Percentiles rank a stretch among this genome's conserved stretches.
Evolutionary conservation across 2,329 filamentous ascomycete genomes (phyloP).

Genomic region (Dothistroma pini): DNA sequence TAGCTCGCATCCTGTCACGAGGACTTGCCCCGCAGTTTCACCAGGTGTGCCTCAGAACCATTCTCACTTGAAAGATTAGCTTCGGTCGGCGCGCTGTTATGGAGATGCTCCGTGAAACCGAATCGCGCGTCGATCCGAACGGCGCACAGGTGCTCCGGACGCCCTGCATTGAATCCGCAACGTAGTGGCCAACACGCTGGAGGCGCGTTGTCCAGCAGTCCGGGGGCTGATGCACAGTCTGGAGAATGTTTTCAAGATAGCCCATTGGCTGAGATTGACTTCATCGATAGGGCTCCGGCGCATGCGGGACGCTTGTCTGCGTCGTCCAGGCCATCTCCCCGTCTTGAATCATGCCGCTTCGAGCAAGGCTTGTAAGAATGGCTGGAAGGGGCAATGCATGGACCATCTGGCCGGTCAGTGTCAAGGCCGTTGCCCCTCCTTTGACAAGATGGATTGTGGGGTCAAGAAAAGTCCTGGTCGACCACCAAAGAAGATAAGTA

Average conservation of each 20-base stretch:
- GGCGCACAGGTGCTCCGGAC: conserved; percentile 6
- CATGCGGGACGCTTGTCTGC: conserved; percentile 15
- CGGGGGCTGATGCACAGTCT: conserved; percentile 9
- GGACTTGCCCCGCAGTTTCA: conserved; percentile 15
- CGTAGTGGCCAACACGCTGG: not conserved
- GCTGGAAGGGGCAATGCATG: conserved; percentile 9
- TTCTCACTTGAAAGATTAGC: conserved; percentile 6
- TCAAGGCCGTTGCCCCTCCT: conserved; percentile 19
- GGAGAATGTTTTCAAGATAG: conserved; percentile 4
- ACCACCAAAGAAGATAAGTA: conserved; percentile 15
- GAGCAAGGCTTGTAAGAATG: conserved; percentile 14
- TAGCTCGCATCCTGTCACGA: conserved; percentile 9
- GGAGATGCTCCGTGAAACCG: conserved; percentile 8
- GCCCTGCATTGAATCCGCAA: conserved; percentile 13
- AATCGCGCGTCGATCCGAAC: conserved; percentile 8
- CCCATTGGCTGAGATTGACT: conserved; percentile 8
- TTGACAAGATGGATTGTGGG: conserved; percentile 16
- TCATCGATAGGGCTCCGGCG: conserved; percentile 3
- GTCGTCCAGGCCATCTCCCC: conserved; percentile 11
- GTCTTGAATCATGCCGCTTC: conserved; percentile 15
- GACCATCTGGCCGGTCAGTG: conserved; percentile 20
- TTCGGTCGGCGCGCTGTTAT: conserved; percentile 1
- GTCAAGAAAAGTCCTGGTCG: not conserved
- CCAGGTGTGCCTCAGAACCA: not conserved
- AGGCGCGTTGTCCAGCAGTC: not conserved